These are phyloP conservation scores for Sphagnurus paluster DNA, from an alignment of 1,284 basidiomycete genomes.

Conservation along the genomic window DNA sequence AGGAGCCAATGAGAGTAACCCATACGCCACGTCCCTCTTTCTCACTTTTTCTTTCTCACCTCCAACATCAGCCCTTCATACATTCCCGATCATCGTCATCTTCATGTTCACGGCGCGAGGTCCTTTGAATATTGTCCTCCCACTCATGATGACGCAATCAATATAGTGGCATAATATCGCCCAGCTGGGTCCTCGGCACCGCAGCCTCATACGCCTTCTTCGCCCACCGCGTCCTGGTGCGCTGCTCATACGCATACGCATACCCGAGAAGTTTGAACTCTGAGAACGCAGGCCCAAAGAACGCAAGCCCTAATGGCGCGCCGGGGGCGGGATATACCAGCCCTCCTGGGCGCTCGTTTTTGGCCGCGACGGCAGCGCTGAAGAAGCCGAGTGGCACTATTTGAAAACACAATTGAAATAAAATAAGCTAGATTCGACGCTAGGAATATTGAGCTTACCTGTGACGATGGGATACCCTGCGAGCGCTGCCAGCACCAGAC, in stretches of 20 bases:
- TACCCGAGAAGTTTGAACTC: slow-evolving; percentile 60
- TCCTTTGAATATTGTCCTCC: too few species aligned
- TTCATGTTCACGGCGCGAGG: too few species aligned
- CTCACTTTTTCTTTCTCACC: too few species aligned
- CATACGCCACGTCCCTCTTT: too few species aligned
- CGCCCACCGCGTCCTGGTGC: slow-evolving; percentile 53
- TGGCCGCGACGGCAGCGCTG: slow-evolving; percentile 46
- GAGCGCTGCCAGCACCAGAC: slow-evolving; percentile 38
- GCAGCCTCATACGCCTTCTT: slow-evolving; percentile 55
- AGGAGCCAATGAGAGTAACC: too few species aligned
- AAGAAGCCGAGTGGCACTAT: slow-evolving; percentile 63
- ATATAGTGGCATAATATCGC: slow-evolving; percentile 39
- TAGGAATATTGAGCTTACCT: slow-evolving; percentile 29
- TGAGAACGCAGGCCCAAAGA: slow-evolving; percentile 63
- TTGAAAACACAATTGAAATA: neutral
- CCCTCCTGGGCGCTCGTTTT: slow-evolving; percentile 39
- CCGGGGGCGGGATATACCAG: slow-evolving; percentile 57
- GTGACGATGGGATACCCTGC: slow-evolving; percentile 63
- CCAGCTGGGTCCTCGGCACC: slow-evolving; percentile 61
- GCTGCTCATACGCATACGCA: slow-evolving; percentile 68
- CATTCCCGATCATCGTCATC: too few species aligned
- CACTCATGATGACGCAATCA: too few species aligned
- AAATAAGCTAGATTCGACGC: neutral
- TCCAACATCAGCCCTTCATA: too few species aligned
- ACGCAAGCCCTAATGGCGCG: slow-evolving; percentile 63